Percentiles rank a stretch among this genome's conserved stretches.
Conservation (phyloP, 148 eudicot genomes). For the Rheum nobile region DNA sequence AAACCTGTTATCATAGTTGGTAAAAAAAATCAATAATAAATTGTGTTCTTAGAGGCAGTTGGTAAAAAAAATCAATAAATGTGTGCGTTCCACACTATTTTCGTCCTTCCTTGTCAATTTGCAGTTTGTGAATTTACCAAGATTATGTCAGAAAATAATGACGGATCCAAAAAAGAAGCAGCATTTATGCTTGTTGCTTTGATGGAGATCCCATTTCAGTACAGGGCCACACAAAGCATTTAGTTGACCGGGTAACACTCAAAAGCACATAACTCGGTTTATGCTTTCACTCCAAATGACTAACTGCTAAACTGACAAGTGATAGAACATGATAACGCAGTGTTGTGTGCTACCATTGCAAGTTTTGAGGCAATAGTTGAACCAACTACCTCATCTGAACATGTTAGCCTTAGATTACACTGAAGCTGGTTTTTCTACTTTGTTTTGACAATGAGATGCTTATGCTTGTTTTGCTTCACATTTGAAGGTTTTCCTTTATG, state of each 20-base stretch:
- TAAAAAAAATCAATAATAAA: no score
- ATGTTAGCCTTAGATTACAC: no score
- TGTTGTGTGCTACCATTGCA: no score
- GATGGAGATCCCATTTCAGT: constrained; percentile 78
- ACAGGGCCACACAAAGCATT: no score
- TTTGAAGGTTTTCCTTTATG: constrained; percentile 57
- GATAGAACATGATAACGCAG: no score
- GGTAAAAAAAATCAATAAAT: no score
- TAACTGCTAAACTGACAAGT: no score
- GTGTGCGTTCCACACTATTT: no score
- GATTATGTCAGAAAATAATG: constrained; percentile 51
- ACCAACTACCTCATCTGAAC: no score
- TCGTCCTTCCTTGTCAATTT: neutral
- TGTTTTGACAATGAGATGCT: neutral
- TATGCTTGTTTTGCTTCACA: constrained; percentile 7
- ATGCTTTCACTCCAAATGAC: neutral
- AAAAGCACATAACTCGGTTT: neutral
- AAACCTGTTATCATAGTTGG: no score
- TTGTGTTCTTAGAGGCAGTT: neutral
- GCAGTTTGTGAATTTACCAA: constrained; percentile 79
- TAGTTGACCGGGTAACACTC: constrained; percentile 31
- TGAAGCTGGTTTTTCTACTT: no score
- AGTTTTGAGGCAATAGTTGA: no score
- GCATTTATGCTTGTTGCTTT: constrained; percentile 77
- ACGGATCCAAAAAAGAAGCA: constrained; percentile 49